These are phyloP conservation scores for Mrakia hoshinonis DNA, from an alignment of 768 basidiomycete genomes.

Conservation along the genomic window DNA sequence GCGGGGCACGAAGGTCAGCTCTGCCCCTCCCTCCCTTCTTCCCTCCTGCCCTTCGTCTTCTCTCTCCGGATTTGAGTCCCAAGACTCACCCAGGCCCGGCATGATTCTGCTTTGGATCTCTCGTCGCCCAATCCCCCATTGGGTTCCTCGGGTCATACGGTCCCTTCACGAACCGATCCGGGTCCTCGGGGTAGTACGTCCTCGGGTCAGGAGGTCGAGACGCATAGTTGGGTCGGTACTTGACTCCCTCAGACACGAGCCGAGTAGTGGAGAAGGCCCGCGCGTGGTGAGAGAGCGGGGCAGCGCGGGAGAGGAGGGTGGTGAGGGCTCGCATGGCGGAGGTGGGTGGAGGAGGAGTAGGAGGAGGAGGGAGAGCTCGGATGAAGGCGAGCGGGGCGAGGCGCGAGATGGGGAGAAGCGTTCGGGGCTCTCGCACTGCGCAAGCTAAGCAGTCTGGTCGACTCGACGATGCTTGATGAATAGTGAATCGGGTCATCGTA, in stretches of 20 bases:
- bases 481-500: no score
- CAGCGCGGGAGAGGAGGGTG: no score
- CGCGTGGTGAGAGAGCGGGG: not conserved
- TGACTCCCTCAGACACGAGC: not conserved
- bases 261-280: not conserved
- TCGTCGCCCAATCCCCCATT: not conserved
- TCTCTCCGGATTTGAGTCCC: not conserved
- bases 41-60: not conserved
- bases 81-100: not conserved
- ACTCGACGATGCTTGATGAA: no score
- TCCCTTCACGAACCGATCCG: not conserved
- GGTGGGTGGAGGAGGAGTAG: no score
- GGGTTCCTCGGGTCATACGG: not conserved
- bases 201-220: not conserved
- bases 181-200: not conserved
- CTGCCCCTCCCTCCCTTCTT: not conserved
- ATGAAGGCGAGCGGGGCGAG: no score
- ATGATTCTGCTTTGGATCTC: not conserved
- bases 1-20: no score
- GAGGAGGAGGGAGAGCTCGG: no score
- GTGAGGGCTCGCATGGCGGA: no score
- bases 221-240: not conserved
- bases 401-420: no score
- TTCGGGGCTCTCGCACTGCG: no score
- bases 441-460: no score